Conservation (phyloP, 2,329 filamentous ascomycete species). For the Botryotinia narcissicola region DNA sequence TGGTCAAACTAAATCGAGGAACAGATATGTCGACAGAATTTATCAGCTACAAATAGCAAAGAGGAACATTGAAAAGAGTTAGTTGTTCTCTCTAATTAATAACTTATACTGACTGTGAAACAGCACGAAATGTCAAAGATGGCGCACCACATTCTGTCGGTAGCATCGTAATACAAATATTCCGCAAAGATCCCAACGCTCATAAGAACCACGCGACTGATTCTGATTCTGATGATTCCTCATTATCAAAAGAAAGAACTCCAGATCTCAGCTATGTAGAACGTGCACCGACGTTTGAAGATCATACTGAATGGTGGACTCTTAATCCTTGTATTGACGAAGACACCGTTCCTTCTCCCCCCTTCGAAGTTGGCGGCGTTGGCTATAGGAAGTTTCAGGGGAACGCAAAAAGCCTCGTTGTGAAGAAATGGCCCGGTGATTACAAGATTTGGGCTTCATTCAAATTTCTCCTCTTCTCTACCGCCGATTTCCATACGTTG, state of each 20-base stretch:
- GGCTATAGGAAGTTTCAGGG: constrained; percentile 13
- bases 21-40: not conserved
- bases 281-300: constrained; percentile 27
- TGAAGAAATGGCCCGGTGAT: constrained; percentile 20
- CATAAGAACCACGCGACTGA: not conserved
- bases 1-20: not conserved
- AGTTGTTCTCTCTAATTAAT: not conserved
- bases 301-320: constrained; percentile 26
- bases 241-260: not conserved
- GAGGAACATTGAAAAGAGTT: constrained; percentile 21
- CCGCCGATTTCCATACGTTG: constrained; percentile 20
- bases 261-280: not conserved
- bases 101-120: not conserved
- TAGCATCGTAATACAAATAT: constrained; percentile 21
- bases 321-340: constrained; percentile 20
- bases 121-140: constrained; percentile 10
- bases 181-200: constrained; percentile 11
- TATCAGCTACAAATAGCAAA: constrained; percentile 24
- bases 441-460: constrained; percentile 28
- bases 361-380: constrained; percentile 29
- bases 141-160: constrained; percentile 16
- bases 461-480: constrained; percentile 26
- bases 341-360: constrained; percentile 17
- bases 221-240: not conserved
- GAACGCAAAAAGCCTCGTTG: constrained; percentile 22